A percentile compares a stretch with the other conserved stretches of the same genome.
Evolutionary conservation across 805 yeast genomes (phyloP).

Genomic region (Saccharomycopsis sp.): DNA sequence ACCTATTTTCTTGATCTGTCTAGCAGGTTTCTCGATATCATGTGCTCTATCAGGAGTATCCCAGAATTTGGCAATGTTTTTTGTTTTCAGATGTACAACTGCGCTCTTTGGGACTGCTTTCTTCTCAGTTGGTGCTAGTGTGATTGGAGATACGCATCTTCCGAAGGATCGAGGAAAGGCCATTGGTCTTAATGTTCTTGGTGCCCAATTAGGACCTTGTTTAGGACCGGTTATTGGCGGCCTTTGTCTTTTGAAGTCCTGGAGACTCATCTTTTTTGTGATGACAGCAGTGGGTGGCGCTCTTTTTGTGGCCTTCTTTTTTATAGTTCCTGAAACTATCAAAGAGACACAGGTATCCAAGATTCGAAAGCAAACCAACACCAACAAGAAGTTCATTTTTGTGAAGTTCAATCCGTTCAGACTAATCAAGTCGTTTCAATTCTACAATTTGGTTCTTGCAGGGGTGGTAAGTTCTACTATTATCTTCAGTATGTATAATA

Average conservation of each 20-base stretch:
- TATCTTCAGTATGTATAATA: constrained; percentile 43
- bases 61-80: constrained; percentile 47
- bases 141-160: constrained; percentile 43
- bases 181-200: constrained; percentile 42
- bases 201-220: constrained; percentile 50
- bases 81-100: constrained; percentile 42
- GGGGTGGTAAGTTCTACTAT: constrained; percentile 37
- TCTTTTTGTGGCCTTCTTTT: constrained; percentile 30
- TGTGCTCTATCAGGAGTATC: constrained; percentile 39
- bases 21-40: constrained; percentile 28
- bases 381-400: constrained; percentile 35
- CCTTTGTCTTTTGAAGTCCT: constrained; percentile 42
- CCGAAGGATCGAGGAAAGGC: constrained; percentile 48
- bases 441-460: constrained; percentile 39
- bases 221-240: constrained; percentile 51
- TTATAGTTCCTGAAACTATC: constrained; percentile 43
- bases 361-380: constrained; percentile 25
- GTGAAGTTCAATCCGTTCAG: constrained; percentile 41
- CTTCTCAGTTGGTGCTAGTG: constrained; percentile 46
- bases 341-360: constrained; percentile 29
- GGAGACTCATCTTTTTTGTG: constrained; percentile 50
- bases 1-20: constrained; percentile 37
- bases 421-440: constrained; percentile 37
- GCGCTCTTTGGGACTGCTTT: constrained; percentile 52
- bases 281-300: constrained; percentile 39